Base-by-base conservation (phyloP, 2,329 filamentous ascomycete species). In the Neocatenulostroma microsporum region DNA sequence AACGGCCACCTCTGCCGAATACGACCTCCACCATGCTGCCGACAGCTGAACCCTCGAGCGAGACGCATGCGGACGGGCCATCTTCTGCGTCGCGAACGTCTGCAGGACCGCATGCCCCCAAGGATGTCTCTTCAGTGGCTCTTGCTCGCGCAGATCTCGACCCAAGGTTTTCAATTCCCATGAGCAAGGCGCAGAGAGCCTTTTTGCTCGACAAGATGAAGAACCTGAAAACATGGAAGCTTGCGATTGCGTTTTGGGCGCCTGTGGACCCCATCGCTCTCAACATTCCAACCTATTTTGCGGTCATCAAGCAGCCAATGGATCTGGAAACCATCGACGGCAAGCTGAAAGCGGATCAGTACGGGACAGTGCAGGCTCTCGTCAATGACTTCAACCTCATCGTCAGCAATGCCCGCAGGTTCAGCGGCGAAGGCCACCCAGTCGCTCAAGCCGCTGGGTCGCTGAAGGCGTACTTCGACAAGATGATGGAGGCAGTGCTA, bases 181-280 rank as follows among this genome's bases (percentile, higher is more conserved):
- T 86, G 36, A 79, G 78, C 1, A 51, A 63, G 1, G 69, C 70
- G 36, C 77, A 83, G 48, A 69, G 68, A 38, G 74, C 74, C 36
- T 80, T 78, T 48, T 68, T 83, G 29, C 64, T 80, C 21, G 76
- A 77, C 43, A 71, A 80, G 19, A 64, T 89, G 34, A 80, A 78
- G 20, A 79, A 81, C 35, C 71, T 88, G 39, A 94, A 93, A 66
- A 91, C 93, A 62, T 87, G 85, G 30, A 86, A 89, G 57, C 77
- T 80, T 41, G 84, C 89, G 2, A 64, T 66, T 6, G 74, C 81
- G 37, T 96, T 94, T 66, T 73, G 77, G 45, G 73, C 79, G 27
- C 81, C 91, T 0, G 91, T 96, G 6, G 74, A 84, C 56, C 75
- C 73, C 25, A 66, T 88, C 17, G 84, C 82, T 61, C 73, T 94